Evolutionary conservation across 1,284 basidiomycete genomes (phyloP).

Genomic region (Fomitopsis palustris): DNA sequence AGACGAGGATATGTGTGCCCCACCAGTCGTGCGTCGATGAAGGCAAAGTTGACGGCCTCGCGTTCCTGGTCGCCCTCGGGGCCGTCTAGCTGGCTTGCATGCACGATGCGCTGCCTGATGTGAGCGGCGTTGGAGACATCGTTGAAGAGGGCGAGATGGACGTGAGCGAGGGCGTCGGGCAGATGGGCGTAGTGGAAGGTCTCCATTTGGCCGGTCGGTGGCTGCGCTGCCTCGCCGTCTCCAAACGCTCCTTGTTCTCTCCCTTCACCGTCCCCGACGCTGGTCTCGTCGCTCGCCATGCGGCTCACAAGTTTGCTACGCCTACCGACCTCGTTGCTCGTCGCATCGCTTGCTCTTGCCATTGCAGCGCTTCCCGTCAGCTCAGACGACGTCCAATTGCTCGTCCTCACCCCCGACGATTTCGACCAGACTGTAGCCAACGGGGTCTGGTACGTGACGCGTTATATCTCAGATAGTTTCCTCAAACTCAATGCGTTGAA

Average conservation of each 20-base stretch:
- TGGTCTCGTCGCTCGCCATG: constrained; percentile 15
- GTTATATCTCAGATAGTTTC: neutral
- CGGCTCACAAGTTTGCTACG: constrained; percentile 20
- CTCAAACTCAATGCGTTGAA: neutral
- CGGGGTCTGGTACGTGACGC: constrained; percentile 62
- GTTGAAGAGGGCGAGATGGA: constrained; percentile 68
- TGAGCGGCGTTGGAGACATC: constrained; percentile 61
- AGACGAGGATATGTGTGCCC: too few species aligned
- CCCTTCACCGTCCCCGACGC: neutral
- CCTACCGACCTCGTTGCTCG: constrained; percentile 30
- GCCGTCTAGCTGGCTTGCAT: constrained; percentile 58
- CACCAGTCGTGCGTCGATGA: constrained; percentile 76
- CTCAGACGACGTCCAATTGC: constrained; percentile 24
- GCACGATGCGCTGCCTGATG: constrained; percentile 65
- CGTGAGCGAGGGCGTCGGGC: constrained; percentile 35
- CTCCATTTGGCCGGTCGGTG: constrained; percentile 39
- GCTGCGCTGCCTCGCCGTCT: neutral
- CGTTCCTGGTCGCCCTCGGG: constrained; percentile 66
- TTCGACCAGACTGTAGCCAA: constrained; percentile 54
- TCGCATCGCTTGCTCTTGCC: constrained; percentile 32
- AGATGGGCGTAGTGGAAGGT: constrained; percentile 54
- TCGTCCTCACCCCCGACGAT: constrained; percentile 56
- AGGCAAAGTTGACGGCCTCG: constrained; percentile 80
- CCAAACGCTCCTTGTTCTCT: neutral
- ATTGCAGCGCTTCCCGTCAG: constrained; percentile 37